Base-by-base conservation (phyloP, 495 filamentous ascomycete genomes). In the Neurospora sp. region DNA sequence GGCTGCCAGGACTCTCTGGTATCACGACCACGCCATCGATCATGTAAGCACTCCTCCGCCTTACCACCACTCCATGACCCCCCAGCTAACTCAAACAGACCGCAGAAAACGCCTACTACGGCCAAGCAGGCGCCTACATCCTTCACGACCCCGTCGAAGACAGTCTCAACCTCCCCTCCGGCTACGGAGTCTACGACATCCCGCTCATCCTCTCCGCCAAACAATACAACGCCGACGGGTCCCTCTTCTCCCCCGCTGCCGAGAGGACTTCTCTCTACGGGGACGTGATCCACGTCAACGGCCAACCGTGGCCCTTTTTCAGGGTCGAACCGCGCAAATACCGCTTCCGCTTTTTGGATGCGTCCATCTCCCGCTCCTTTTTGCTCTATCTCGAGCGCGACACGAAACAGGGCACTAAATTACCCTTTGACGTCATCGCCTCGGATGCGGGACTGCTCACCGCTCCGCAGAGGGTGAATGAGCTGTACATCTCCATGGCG, bases 321-420 rank as follows among this genome's bases (percentile, higher is more conserved):
- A 81, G 80, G 16, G 88, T 89, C n/a, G 80, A 89, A 74, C 86
- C 87, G 0, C 83, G 88, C 75, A 88, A 88, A 72, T 89, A 89
- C 77, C 86, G 87, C 23, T 83, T 89, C 72, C 79, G 88, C 31
- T 78, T 89, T 44, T 76, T 88, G 18, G 81, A 89, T 75, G 83
- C 85, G 0, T 75, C 86, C 40, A 77, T 88, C 70, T 84, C 82
- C 20, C 81, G 88, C 23, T 79, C 82, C n/a, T 89, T 86, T 70
- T 76, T 80, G 2, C 82, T 89, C 12, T 84, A 80, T 70, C 79
- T 89, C 44, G 80, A 76, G 59, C 77, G 75, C 5, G 39, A 74
- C 7, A 72, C 74, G 0, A 73, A 77, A 0, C 69, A 48, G 2
- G 70, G 69, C 2, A 69, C 77, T 39, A 77, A 76, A 41, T 74